Base-by-base conservation (phyloP, 768 basidiomycete genomes). In the Multifurca ochricompacta region DNA sequence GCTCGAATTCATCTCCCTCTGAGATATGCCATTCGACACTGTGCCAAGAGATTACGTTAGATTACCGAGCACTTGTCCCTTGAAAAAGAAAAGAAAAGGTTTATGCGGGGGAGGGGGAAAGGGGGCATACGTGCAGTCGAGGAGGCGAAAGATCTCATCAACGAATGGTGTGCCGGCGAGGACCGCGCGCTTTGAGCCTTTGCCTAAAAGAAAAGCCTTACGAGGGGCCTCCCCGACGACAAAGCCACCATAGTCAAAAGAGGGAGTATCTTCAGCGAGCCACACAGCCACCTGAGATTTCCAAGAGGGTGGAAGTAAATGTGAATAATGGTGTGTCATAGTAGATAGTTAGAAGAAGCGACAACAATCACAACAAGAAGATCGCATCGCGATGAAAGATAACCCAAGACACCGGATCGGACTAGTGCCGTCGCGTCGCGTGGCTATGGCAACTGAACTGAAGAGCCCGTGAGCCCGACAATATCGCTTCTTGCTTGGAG, bases 121-220 rank as follows among this genome's bases (percentile, higher is more conserved):
- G n/a, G 31, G 40, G 47, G 80, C 93, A 67, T 68, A 95, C 94
- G 81, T 70, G 84, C 95, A 99, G 30, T 78, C 91, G 19, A 96
- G 77, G 62, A 91, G 89, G 40, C 71, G 70, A 68, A 98, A 97
- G 53, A 98, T 80, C 70, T 98, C 91, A 32, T 87, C 85, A 64
- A 98, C 90, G 71, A 99, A 98, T 0, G 95, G 96, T 8, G 85
- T 87, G 48, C 96, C 96, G 10, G 96, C 96, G 7, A 99, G 78
- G 25, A 98, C 85, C 21, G 81, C 81, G 16, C 77, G 62, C 52
- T 81, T 76, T 48, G 82, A 80, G 55, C 91, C 91, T 72, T 99
- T 98, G 45, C 93, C 95, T 62, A 91, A 77, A 16, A 98, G 78
- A 65, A 83, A 86, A 6, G 96, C 96, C 66, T 88, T 84, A 37